Conservation (phyloP, 116 monocot genomes). For the Dioscorea cayenensis region DNA sequence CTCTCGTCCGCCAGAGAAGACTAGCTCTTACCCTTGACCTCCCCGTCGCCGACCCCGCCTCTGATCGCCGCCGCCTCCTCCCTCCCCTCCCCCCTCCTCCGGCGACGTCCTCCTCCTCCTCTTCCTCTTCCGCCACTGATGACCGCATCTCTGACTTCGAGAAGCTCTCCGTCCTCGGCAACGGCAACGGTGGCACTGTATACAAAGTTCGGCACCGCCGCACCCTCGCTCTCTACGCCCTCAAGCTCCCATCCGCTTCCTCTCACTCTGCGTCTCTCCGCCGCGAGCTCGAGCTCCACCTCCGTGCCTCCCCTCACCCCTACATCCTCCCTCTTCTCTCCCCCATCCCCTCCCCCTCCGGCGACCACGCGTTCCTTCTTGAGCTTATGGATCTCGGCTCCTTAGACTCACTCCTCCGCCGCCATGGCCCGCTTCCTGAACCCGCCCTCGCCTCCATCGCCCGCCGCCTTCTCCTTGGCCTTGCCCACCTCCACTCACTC, state of each 20-base stretch:
- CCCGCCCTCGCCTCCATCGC: slow-evolving; percentile 45
- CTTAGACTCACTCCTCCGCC: slow-evolving; percentile 37
- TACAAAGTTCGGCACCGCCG: slow-evolving; percentile 75
- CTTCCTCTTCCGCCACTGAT: slow-evolving; percentile 18
- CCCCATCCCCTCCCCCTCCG: slow-evolving; percentile 35
- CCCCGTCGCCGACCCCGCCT: slow-evolving; percentile 6
- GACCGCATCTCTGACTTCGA: slow-evolving; percentile 63
- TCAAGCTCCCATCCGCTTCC: slow-evolving; percentile 49
- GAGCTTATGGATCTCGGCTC: slow-evolving; percentile 74
- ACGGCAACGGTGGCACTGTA: slow-evolving; percentile 83
- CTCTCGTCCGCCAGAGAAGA: background rate
- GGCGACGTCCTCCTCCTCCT: background rate
- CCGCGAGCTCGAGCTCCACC: slow-evolving; percentile 62
- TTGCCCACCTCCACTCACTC: slow-evolving; percentile 63
- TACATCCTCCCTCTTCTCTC: slow-evolving; percentile 48
- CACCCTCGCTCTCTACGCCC: slow-evolving; percentile 39
- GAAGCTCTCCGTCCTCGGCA: slow-evolving; percentile 60
- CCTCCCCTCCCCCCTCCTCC: background rate
- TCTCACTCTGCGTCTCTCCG: slow-evolving; percentile 14
- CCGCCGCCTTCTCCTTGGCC: slow-evolving; percentile 49
- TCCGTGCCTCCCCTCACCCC: slow-evolving; percentile 33
- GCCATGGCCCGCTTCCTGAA: slow-evolving; percentile 38
- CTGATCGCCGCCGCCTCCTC: slow-evolving; percentile 10
- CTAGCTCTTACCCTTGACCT: slow-evolving; percentile 20
- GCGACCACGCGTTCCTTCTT: slow-evolving; percentile 50